phyloP scores from a whole-genome alignment of 805 yeast genomes.

The Yarrowia sp. region DNA sequence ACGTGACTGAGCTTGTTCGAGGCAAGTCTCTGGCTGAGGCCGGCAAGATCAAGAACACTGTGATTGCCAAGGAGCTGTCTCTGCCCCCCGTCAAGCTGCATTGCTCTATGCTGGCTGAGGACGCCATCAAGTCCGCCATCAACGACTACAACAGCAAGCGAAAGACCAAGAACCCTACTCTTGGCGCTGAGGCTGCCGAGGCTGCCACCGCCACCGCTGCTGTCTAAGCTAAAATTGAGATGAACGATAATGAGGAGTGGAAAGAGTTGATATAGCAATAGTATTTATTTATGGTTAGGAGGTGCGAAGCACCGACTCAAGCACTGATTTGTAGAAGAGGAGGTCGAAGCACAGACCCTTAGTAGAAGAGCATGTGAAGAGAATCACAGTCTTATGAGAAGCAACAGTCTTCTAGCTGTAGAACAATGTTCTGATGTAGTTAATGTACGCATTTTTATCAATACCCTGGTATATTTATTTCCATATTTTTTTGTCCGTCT shows the following conservation, averaged over 20 bases:
- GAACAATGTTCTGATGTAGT: too few relatives aligned
- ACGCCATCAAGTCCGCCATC: conserved; percentile 95
- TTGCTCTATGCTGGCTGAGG: conserved; percentile 98
- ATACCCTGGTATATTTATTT: too few relatives aligned
- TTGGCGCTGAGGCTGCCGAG: conserved; percentile 50
- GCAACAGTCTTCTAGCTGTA: too few relatives aligned
- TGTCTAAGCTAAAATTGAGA: background rate
- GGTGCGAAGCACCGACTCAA: background rate
- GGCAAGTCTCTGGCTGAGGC: conserved; percentile 96
- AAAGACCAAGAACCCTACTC: conserved; percentile 48
- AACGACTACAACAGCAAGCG: conserved; percentile 91
- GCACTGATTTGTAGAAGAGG: too few relatives aligned
- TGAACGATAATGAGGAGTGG: background rate
- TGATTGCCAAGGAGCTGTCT: conserved; percentile 89
- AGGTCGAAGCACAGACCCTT: too few relatives aligned
- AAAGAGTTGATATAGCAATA: conserved; percentile 3
- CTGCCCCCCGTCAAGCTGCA: conserved; percentile 97
- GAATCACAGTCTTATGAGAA: too few relatives aligned
- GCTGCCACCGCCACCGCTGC: background rate
- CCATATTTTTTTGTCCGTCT: too few relatives aligned
- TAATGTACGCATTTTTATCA: too few relatives aligned
- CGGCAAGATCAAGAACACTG: conserved; percentile 84
- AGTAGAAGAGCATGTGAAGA: too few relatives aligned
- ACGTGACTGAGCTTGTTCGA: conserved; percentile 90
- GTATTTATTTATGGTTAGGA: background rate